Evolutionary conservation across 805 yeast genomes (phyloP), one percentile per base, ranked within the genome.

Genomic region (Cyberlindnera mycetangii): DNA sequence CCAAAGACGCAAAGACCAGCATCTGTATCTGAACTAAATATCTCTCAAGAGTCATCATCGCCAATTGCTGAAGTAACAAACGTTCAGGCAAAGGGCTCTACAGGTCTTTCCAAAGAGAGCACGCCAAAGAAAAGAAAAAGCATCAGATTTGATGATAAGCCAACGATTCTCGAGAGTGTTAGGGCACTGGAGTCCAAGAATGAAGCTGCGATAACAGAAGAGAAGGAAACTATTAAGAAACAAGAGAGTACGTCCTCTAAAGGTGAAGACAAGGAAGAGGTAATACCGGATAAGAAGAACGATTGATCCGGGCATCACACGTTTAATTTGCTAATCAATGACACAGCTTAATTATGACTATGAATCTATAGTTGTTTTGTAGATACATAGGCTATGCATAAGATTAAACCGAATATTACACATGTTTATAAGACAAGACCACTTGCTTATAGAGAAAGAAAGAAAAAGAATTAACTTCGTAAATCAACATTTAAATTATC

Each of bases 91-190:
- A 46, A 53, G 11, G 62, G 58, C 3, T 32, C 52, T 3, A 41
- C 41, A 17, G 44, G 43, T 22, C 18, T 38, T 12, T 47, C 45
- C 6, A 28, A 35, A 8, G 51, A 51, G 15, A 36, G 19, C 17
- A 42, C 51, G 2, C 49, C 59, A 25, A 59, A 52, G 47, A 66
- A 67, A 58, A 61, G 73, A 47, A 71, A 70, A 54, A 68, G 70
- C 42, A 62, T 74, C 44, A 58, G 78, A 36, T 74, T 74, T 52
- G 75, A 72, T 16, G 70, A 68, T n/a, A 67, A 64, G 32, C 63
- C 65, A 28, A 56, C 53, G 4, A 50, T 57, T 3, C 25, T 58
- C 17, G 59, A 59, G 16, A 49, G 55, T 5, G 60, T 55, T 3
- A 55, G 49, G 39, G 52, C 50, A 7, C 14, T 53, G 28, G 55